A percentile compares a stretch with the other conserved stretches of the same genome.
Conservation (phyloP, 257 asterid species). For the Nicotiana attenuata region DNA sequence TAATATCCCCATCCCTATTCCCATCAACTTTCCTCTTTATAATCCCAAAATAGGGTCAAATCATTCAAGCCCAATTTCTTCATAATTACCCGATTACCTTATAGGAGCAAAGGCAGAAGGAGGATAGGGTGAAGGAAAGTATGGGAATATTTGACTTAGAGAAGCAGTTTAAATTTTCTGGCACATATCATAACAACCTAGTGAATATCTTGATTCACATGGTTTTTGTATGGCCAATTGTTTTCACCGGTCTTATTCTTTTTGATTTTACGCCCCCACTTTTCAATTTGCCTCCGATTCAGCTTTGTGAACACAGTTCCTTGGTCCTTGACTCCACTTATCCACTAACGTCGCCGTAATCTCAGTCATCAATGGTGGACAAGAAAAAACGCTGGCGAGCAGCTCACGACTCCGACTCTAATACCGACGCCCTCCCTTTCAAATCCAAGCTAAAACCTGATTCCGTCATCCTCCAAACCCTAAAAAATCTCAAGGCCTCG, state of each 20-base stretch:
- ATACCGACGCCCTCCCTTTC: too few species aligned
- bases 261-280: conserved; percentile 65
- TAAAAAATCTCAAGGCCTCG: too few species aligned
- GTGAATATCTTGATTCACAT: conserved; percentile 61
- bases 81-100: conserved; percentile 1
- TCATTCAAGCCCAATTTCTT: background rate
- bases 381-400: too few species aligned
- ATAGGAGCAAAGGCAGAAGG: background rate
- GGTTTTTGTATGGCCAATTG: conserved; percentile 86
- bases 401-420: too few species aligned
- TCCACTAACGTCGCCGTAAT: too few species aligned
- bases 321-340: conserved; percentile 42
- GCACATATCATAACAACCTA: conserved; percentile 88
- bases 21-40: background rate
- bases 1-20: background rate
- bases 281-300: conserved; percentile 30
- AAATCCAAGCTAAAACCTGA: too few species aligned
- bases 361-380: too few species aligned
- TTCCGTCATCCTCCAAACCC: too few species aligned
- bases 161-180: conserved; percentile 79
- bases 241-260: conserved; percentile 52
- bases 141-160: conserved; percentile 90
- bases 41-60: background rate
- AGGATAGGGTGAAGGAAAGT: background rate
- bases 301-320: conserved; percentile 26